Evolutionary conservation across 352 stramenopile genomes (phyloP), one percentile per base, ranked within the genome.

Genomic region (Globisporangium middletonii): DNA sequence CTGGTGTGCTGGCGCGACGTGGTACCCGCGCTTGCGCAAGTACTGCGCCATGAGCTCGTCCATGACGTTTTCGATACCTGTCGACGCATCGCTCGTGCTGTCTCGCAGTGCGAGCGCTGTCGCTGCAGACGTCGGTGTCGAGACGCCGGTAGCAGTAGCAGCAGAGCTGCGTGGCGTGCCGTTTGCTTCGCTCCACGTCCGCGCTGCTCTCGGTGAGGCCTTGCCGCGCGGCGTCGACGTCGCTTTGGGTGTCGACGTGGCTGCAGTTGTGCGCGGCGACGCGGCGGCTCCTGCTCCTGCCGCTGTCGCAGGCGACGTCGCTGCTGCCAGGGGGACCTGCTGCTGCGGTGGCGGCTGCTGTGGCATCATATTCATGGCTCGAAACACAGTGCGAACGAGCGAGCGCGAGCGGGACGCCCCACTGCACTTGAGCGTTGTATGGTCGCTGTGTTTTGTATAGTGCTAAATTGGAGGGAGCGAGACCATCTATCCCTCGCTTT

Each of bases 41-140:
- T 88, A 90, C 67, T 88, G 73, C 47, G 83, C 65, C 74, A 90
- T 58, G 23, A 90, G 67, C 56, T 87, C 67, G 60, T 90, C 80
- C 75, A 88, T 86, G 55, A 81, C 62, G 50, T 56, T 56, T 35
- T 60, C 63, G 41, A 64, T 59, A 8, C 47, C 38, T 16, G 47
- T 26, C 23, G 11, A 37, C 26, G 42, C 41, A 8, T n/a, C 18
- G 15, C 18, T n/a, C 15, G 41, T 9, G 28, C 28, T 30, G 15
- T 42, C 26, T 28, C 26, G 45, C n/a, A 12, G 15, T 11, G 49
- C 1, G 6, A 28, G 49, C 19, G 16, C 26, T 38, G 26, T 45
- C 41, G 12, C 12, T 7, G 23, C 46, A 23, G 11, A 18, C 7
- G 46, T 19, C 7, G 23, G 46, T 11, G 46, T 35, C 12, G 46